Evolutionary conservation across 2,329 filamentous ascomycete species (phyloP).

Genomic region (Neofusicoccum laricinum): DNA sequence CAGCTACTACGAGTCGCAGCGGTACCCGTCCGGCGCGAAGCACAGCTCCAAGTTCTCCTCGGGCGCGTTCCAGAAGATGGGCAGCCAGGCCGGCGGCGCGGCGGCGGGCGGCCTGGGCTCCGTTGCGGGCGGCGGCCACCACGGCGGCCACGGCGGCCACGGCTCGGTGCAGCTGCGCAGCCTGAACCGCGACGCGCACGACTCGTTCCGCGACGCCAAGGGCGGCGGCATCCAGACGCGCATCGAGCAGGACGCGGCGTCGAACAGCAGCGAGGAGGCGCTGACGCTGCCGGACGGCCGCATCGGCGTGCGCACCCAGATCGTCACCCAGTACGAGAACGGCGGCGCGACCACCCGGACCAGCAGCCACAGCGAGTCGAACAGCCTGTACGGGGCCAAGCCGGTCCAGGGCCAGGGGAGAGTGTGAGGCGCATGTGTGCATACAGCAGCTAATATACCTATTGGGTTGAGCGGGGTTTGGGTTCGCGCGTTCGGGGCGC

Average conservation of each 20-base stretch:
- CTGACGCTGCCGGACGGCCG: conserved; percentile 12
- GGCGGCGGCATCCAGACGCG: conserved; percentile 1
- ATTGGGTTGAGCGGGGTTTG: background rate
- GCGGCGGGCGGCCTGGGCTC: too few species aligned
- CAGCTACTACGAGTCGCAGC: conserved; percentile 15
- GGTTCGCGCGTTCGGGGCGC: background rate
- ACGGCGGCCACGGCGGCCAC: background rate
- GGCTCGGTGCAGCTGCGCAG: conserved; percentile 1
- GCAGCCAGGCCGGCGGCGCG: background rate
- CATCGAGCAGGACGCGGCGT: conserved; percentile 16
- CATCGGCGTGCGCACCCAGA: conserved; percentile 16
- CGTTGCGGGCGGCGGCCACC: too few species aligned
- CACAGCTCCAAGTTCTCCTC: conserved; percentile 1
- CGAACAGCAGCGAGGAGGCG: conserved; percentile 16
- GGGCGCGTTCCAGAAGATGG: conserved; percentile 9
- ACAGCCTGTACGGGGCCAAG: conserved; percentile 6
- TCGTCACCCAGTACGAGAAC: conserved; percentile 8
- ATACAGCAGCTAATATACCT: background rate
- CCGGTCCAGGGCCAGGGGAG: background rate
- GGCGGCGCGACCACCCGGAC: background rate
- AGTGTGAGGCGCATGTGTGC: background rate
- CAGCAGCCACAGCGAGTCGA: conserved; percentile 4
- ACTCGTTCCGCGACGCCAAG: background rate
- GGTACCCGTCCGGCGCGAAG: background rate
- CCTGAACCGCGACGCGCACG: conserved; percentile 3